Evolutionary conservation across 2,329 filamentous ascomycete genomes (phyloP), one percentile per base, ranked within the genome.

Genomic region (Hypoxylon sp.): DNA sequence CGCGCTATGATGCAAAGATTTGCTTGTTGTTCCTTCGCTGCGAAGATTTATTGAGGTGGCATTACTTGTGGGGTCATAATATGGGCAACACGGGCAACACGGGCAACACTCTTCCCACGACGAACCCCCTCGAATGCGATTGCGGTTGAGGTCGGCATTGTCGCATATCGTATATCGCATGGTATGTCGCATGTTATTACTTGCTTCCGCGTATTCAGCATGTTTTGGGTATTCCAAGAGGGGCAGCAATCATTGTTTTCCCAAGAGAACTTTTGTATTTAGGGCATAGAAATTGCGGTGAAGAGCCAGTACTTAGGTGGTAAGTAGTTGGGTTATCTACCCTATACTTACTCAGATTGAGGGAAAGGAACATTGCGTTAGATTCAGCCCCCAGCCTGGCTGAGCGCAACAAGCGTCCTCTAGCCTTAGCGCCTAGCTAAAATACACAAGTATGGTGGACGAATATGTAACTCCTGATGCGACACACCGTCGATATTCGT

Each of bases 91-190:
- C n/a, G n/a, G n/a, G n/a, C n/a, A n/a, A n/a, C n/a, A 27, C 6
- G 25, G 25, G 25, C 25, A 27, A 27, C 27, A 52, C 43, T 56
- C 43, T 25, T 63, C 50, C 29, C 56, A 62, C 51, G 50, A 45
- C 48, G 55, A 56, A 34, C 39, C 54, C 59, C 54, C 61, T 58
- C 32, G 61, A 46, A 58, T 57, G 54, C 66, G 61, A 46, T 55
- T 57, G 54, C 66, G 68, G 63, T 63, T 69, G 57, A 54, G 54
- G 60, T 69, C 65, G 63, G 68, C 63, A 60, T 63, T 63, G 50
- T 61, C 51, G 48, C 48, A 52, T 14, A 5, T 39, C 34, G 34
- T 19, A 34, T 25, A n/a, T 6, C 6, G 25, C 25, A 3, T 27
- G 25, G 25, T 27, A 27, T 27, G 48, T 61, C 50, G 51, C 62